These are phyloP conservation scores for Collybia sordida DNA, from an alignment of 768 basidiomycete genomes.

Conservation along the genomic window DNA sequence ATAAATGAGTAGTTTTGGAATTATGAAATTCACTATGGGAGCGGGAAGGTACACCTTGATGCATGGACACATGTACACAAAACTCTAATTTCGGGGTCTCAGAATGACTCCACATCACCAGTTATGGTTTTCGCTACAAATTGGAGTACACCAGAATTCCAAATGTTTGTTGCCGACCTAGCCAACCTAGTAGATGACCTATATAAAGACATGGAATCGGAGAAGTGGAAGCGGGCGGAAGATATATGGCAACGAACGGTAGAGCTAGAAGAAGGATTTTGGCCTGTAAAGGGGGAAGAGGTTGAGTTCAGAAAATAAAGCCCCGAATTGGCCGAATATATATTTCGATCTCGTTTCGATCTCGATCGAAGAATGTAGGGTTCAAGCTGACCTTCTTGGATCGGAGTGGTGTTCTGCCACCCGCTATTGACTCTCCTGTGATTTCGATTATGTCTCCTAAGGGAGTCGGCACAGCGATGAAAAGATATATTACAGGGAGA, in stretches of 20 bases:
- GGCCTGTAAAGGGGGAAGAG: conserved; percentile 15
- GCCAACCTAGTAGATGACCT: conserved; percentile 46
- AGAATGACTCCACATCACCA: conserved; percentile 21
- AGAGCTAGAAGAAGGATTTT: conserved; percentile 47
- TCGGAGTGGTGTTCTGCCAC: no score
- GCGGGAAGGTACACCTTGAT: conserved; percentile 64
- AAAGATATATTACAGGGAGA: no score
- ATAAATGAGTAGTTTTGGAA: not conserved
- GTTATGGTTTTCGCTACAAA: conserved; percentile 53
- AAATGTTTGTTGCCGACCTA: conserved; percentile 50
- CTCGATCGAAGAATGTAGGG: no score
- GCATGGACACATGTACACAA: conserved; percentile 57
- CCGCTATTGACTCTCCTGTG: no score
- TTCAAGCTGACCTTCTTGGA: no score
- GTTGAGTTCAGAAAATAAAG: not conserved
- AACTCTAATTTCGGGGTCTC: conserved; percentile 10
- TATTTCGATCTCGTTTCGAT: no score
- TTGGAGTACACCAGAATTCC: conserved; percentile 61
- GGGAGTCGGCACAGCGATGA: no score
- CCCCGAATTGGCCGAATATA: no score
- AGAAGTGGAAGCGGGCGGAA: conserved; percentile 40
- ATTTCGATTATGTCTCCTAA: no score
- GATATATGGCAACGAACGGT: conserved; percentile 56
- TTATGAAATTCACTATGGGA: not conserved
- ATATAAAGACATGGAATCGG: conserved; percentile 31